These are phyloP conservation scores for Cyclotella atomus DNA, from an alignment of 108 stramenopile species.

Conservation along the genomic window DNA sequence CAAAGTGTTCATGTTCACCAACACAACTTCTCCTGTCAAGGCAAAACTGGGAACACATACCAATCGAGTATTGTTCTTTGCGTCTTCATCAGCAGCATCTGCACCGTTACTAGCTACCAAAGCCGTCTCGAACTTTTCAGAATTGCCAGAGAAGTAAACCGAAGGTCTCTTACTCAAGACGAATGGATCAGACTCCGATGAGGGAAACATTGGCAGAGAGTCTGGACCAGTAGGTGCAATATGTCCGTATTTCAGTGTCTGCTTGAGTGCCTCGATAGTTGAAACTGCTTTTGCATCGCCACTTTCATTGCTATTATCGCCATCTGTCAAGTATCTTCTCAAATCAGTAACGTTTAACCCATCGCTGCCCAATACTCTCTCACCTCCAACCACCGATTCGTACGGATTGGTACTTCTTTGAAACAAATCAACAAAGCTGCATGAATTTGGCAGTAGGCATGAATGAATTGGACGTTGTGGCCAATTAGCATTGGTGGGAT, in stretches of 20 bases:
- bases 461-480: conserved; percentile 85
- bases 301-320: conserved; percentile 1
- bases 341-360: conserved; percentile 79
- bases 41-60: conserved; percentile 81
- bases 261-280: conserved; percentile 61
- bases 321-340: conserved; percentile 47
- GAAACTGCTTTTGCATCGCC: conserved; percentile 20
- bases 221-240: conserved; percentile 90
- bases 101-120: conserved; percentile 34
- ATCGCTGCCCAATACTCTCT: conserved; percentile 72
- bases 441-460: conserved; percentile 62
- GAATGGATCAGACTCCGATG: conserved; percentile 78
- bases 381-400: conserved; percentile 34
- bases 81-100: conserved; percentile 7
- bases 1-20: conserved; percentile 76
- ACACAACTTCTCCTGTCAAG: conserved; percentile 69
- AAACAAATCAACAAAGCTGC: conserved; percentile 49
- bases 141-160: conserved; percentile 73
- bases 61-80: conserved; percentile 43
- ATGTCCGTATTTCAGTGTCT: conserved; percentile 69
- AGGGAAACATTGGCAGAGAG: conserved; percentile 80
- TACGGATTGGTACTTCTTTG: conserved; percentile 82
- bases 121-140: conserved; percentile 62
- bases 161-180: conserved; percentile 57
- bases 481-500: conserved; percentile 90